These are phyloP conservation scores for Alternaria burnsii DNA, from an alignment of 2,329 filamentous ascomycete genomes.

Conservation along the genomic window DNA sequence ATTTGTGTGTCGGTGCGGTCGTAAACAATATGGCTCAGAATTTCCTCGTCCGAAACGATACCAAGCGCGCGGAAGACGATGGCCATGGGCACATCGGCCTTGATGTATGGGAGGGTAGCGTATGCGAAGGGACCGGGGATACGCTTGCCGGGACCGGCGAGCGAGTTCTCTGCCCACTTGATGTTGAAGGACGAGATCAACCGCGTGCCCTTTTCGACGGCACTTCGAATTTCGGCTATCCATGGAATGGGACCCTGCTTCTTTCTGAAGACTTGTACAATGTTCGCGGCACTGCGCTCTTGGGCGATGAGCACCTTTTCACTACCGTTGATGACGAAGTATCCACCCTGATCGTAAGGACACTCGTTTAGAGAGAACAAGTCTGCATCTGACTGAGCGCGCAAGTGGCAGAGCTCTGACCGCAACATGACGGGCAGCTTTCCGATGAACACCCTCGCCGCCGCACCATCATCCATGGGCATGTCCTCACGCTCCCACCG, in stretches of 20 bases:
- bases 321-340: slow-evolving; percentile 99
- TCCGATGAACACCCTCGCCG: slow-evolving; percentile 86
- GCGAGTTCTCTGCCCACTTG: slow-evolving; percentile 87
- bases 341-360: slow-evolving; percentile 96
- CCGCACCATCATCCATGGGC: slow-evolving; percentile 58
- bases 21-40: slow-evolving; percentile 96
- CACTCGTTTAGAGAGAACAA: slow-evolving; percentile 95
- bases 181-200: slow-evolving; percentile 92
- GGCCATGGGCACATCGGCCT: slow-evolving; percentile 89
- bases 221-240: slow-evolving; percentile 94
- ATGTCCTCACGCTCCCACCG: slow-evolving; percentile 61
- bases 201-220: slow-evolving; percentile 93
- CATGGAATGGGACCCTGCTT: slow-evolving; percentile 93
- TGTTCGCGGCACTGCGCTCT: slow-evolving; percentile 96
- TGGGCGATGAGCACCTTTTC: slow-evolving; percentile 99
- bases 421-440: slow-evolving; percentile 98
- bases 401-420: slow-evolving; percentile 91
- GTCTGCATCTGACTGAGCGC: slow-evolving; percentile 81
- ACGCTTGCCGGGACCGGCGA: slow-evolving; percentile 75
- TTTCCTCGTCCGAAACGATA: slow-evolving; percentile 96
- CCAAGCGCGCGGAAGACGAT: slow-evolving; percentile 96
- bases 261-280: slow-evolving; percentile 99
- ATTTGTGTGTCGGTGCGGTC: slow-evolving; percentile 95
- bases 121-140: slow-evolving; percentile 88
- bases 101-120: slow-evolving; percentile 91